Evolutionary conservation across 2,329 filamentous ascomycete genomes (phyloP), one percentile per base, ranked within the genome.

Genomic region (Phaeoacremonium minimum): DNA sequence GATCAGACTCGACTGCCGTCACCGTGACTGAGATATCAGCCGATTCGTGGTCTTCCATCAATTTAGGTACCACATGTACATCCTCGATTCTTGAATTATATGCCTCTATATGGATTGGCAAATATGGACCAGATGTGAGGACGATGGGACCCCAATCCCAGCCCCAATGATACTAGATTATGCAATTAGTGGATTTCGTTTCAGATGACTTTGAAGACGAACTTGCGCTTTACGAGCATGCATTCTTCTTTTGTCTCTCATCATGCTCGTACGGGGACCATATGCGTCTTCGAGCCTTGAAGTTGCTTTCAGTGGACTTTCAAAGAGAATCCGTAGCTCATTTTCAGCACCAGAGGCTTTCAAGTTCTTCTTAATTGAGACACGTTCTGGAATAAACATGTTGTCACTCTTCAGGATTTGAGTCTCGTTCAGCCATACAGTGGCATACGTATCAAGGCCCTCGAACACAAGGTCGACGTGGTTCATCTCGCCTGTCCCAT

Each of bases 371-470:
- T 26, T 71, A 5, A 77, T 57, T 41, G 75, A 64, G 6, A 77
- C 55, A 2, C 69, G 60, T 43, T 77, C 60, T 6, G 61, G 57
- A 4, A 73, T 48, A 38, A 76, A 77, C 74, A 78, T 78, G 46
- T 78, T 75, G 28, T 68, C 61, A 16, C 59, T 63, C 39, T 66
- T 53, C 9, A 76, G 47, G 15, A 78, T 66, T 7, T 57, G 45
- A n/a, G 58, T 46, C 3, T 60, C 67, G 39, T 77, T 68, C 7
- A 78, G 53, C 26, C 56, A 64, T 26, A 75, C 71, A 1, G 56
- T 64, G 13, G 71, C 71, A 51, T 69, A 75, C 0, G 74, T 78
- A 46, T 79, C 74, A 28, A 79, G 51, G 3, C 74, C 74, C 42
- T 76, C 68, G 42, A 78, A 75, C 4, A 64, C 66, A 11, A 78